A percentile compares a stretch with the other conserved stretches of the same genome.
These are phyloP conservation scores for Plectranthus barbatus DNA, from an alignment of 257 asterid genomes.

Conservation along the genomic window DNA sequence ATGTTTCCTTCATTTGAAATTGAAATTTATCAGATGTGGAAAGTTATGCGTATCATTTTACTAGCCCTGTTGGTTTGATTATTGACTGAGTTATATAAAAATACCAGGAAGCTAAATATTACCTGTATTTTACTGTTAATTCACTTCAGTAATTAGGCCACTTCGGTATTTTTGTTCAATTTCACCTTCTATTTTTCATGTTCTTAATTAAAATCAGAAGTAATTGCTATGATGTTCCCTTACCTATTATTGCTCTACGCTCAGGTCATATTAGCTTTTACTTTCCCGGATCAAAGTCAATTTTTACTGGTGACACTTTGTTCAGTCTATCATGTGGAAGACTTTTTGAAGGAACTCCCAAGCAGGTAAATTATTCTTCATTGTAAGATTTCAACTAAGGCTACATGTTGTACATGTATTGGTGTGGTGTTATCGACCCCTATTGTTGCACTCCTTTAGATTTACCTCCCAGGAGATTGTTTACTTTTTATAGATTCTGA, in stretches of 20 bases:
- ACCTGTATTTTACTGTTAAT: neutral
- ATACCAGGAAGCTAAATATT: neutral
- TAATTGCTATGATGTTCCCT: neutral
- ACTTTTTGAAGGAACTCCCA: conserved; percentile 88
- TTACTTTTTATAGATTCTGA: neutral
- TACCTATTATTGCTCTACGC: conserved; percentile 4
- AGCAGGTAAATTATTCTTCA: conserved; percentile 52
- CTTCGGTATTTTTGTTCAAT: neutral
- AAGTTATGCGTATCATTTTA: neutral
- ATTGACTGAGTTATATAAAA: neutral
- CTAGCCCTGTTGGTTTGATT: neutral
- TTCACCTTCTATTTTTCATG: neutral
- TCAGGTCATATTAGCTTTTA: conserved; percentile 89
- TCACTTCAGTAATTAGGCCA: neutral
- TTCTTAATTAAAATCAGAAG: neutral
- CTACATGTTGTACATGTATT: neutral
- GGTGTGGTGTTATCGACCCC: neutral
- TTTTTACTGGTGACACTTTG: conserved; percentile 90
- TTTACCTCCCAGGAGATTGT: neutral
- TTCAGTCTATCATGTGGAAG: conserved; percentile 96
- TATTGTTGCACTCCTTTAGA: neutral
- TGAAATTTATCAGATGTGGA: conserved; percentile 5
- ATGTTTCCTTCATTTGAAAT: neutral
- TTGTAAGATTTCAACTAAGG: neutral
- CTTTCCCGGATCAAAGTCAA: conserved; percentile 74